Evolutionary conservation across 371 early-diverging fungal species (phyloP), one percentile per base, ranked within the genome.

Genomic region (Mucor irregularis): DNA sequence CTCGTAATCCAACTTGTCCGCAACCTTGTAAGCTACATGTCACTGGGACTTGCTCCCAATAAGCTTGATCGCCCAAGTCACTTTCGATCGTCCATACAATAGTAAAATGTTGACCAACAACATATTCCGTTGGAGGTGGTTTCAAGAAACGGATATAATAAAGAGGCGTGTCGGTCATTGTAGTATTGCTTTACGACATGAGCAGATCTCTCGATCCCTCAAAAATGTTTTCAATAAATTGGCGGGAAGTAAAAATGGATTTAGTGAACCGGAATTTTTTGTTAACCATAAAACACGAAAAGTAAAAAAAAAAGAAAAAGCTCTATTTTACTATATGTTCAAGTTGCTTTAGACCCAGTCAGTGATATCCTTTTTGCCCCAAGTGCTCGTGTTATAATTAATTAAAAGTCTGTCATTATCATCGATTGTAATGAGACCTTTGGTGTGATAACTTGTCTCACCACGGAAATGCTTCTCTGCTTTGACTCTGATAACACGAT

Each of bases 21-120:
- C 44, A 39, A 0, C 49, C 53, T 34, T 53, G 61, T 22, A 67
- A 29, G 26, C 30, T 53, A 1, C 47, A 49, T 2, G 44, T 52
- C 19, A 74, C 50, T 8, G 62, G 61, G 1, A 72, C 39, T 8
- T 68, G 33, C 25, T 64, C 56, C 62, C 47, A 68, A 24, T 58
- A 76, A 2, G 62, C 47, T 25, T 58, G 54, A 53, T 79, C 80
- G 17, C 74, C 74, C 0, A 79, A 57, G 69, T 79, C 80, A 21
- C 62, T 79, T 30, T 70, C 67, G n/a, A 76, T 58, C 6, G 69
- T 72, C 76, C 76, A 74, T 11, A 72, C 76, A 19, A 79, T 62
- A 6, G 56, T 64, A 38, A 79, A 79, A n/a, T 65, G 67, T 38
- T 76, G 68, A 0, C 64, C 61, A 1, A 65, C 29, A 3, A 47